These are phyloP conservation scores for Colletotrichum nymphaeae DNA, from an alignment of 2,329 filamentous ascomycete genomes.

Conservation along the genomic window DNA sequence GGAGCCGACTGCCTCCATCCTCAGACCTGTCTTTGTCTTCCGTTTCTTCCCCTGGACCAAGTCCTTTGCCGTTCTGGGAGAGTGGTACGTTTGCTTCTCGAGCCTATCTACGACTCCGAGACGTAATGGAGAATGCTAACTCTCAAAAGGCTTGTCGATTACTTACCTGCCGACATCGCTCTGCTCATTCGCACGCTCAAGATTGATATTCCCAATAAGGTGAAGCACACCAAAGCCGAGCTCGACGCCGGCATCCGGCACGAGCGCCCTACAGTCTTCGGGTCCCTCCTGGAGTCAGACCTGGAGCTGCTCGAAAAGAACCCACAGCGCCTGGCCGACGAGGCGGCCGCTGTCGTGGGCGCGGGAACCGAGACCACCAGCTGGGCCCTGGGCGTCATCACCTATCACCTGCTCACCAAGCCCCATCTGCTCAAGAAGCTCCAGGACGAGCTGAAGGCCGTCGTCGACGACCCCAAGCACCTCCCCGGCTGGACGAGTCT, in stretches of 20 bases:
- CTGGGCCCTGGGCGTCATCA: slow-evolving; percentile 47
- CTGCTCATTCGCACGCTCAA: slow-evolving; percentile 35
- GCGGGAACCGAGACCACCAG: slow-evolving; percentile 40
- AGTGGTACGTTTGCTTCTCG: slow-evolving; percentile 19
- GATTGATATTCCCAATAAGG: slow-evolving; percentile 32
- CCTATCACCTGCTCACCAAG: slow-evolving; percentile 48
- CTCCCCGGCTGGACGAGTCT: slow-evolving; percentile 45
- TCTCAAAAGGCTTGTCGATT: slow-evolving; percentile 26
- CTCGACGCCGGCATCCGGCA: slow-evolving; percentile 35
- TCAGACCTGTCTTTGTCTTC: slow-evolving; percentile 39
- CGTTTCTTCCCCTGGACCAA: slow-evolving; percentile 42
- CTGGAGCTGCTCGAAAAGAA: slow-evolving; percentile 27
- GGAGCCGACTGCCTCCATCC: slow-evolving; percentile 33
- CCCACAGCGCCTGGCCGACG: slow-evolving; percentile 28
- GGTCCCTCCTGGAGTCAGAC: slow-evolving; percentile 35
- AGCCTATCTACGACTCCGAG: too few relatives aligned
- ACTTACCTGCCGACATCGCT: slow-evolving; percentile 31
- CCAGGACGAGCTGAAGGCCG: slow-evolving; percentile 42
- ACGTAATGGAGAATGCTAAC: neutral
- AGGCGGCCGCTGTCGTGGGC: slow-evolving; percentile 33
- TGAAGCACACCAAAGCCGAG: slow-evolving; percentile 34
- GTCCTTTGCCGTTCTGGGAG: slow-evolving; percentile 29
- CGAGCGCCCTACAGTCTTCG: slow-evolving; percentile 36
- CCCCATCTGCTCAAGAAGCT: slow-evolving; percentile 44
- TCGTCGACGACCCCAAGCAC: slow-evolving; percentile 40